Conservation (phyloP, 352 stramenopile species). For the Pythium graminicola region DNA sequence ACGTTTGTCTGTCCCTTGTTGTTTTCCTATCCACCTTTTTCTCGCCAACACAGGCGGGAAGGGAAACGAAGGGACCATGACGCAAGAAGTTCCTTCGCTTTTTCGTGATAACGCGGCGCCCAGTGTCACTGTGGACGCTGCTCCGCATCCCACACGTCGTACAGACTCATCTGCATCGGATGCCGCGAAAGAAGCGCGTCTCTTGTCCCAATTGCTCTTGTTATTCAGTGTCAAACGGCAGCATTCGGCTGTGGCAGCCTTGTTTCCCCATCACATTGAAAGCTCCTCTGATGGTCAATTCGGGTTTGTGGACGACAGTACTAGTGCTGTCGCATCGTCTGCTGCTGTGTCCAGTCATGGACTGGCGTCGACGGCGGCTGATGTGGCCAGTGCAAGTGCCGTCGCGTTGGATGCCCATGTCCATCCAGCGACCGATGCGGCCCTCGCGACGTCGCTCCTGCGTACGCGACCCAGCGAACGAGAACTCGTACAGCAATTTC, state of each 20-base stretch:
- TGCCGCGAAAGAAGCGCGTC: conserved; percentile 26
- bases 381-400: background rate
- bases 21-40: background rate
- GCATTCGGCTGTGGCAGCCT: conserved; percentile 19
- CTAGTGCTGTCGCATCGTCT: background rate
- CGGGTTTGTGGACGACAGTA: conserved; percentile 5
- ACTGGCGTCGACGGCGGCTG: conserved; percentile 6
- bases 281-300: conserved; percentile 10
- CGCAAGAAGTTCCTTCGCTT: conserved; percentile 19
- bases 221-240: conserved; percentile 33
- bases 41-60: background rate
- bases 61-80: conserved; percentile 9
- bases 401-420: conserved; percentile 10
- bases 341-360: conserved; percentile 11
- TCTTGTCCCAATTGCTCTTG: conserved; percentile 41
- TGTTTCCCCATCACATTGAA: conserved; percentile 19
- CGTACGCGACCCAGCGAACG: conserved; percentile 23
- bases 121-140: conserved; percentile 1
- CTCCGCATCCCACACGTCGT: conserved; percentile 1
- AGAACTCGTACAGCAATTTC: conserved; percentile 36
- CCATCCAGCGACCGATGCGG: conserved; percentile 17
- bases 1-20: background rate
- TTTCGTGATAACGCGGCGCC: conserved; percentile 18
- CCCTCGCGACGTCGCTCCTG: conserved; percentile 16
- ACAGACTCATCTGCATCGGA: conserved; percentile 13